Percentiles rank a stretch among this genome's conserved stretches.
Conservation (phyloP, 768 basidiomycete genomes). For the Trametes gibbosa region DNA sequence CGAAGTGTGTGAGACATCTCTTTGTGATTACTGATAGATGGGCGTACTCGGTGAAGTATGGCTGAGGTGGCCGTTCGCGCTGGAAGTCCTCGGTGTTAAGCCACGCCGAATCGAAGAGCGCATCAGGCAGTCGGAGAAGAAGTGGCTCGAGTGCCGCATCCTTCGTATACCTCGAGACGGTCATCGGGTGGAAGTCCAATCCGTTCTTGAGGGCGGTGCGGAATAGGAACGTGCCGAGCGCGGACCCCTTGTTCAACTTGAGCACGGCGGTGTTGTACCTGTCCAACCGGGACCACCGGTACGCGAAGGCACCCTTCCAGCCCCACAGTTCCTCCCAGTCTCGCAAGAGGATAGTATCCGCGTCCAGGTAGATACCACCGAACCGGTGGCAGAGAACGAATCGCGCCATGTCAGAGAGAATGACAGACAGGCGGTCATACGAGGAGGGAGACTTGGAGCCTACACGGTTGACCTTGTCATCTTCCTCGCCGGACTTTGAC, state of each 20-base stretch:
- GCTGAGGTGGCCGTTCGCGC: slow-evolving; percentile 89
- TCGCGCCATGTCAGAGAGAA: slow-evolving; percentile 94
- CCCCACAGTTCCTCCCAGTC: slow-evolving; percentile 99
- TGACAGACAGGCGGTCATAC: slow-evolving; percentile 90
- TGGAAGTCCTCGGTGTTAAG: slow-evolving; percentile 91
- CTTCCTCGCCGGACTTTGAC: slow-evolving; percentile 29
- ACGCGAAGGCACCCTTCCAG: slow-evolving; percentile 95
- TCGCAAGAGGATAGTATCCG: slow-evolving; percentile 91
- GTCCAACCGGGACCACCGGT: slow-evolving; percentile 89
- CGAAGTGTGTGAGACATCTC: not conserved
- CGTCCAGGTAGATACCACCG: slow-evolving; percentile 95
- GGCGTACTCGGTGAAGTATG: slow-evolving; percentile 81
- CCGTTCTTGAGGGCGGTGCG: slow-evolving; percentile 91
- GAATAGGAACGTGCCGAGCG: slow-evolving; percentile 91
- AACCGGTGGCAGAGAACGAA: slow-evolving; percentile 97
- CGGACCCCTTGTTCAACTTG: slow-evolving; percentile 89
- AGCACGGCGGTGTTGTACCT: slow-evolving; percentile 97
- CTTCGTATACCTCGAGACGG: slow-evolving; percentile 83
- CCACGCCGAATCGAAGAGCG: slow-evolving; percentile 96
- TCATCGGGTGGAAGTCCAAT: slow-evolving; percentile 97
- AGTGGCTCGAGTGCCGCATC: slow-evolving; percentile 85
- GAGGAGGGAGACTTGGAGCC: slow-evolving; percentile 86
- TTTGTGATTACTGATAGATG: not conserved
- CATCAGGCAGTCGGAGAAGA: slow-evolving; percentile 87
- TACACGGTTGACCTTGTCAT: slow-evolving; percentile 71